A percentile compares a stretch with the other conserved stretches of the same genome.
Conservation (phyloP, 768 basidiomycete species). For the Russula emetica region DNA sequence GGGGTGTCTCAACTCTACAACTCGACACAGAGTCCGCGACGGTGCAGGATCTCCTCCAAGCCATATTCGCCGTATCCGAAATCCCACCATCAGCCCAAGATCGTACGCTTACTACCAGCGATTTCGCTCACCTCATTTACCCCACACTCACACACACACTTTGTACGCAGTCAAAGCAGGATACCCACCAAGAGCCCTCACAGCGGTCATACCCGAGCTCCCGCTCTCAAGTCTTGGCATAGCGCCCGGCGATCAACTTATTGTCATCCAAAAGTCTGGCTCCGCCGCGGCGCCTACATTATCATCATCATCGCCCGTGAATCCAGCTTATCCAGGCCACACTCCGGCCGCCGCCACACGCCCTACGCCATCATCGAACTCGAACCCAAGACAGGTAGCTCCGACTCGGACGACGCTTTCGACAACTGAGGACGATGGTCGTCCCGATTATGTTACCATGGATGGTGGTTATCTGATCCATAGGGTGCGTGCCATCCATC, state of each 20-base stretch:
- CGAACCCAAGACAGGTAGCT: constrained; percentile 20
- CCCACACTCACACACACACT: constrained; percentile 4
- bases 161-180: constrained; percentile 64
- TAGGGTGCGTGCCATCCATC: constrained; percentile 44
- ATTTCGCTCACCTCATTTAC: background rate
- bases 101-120: constrained; percentile 44
- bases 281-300: constrained; percentile 22
- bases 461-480: constrained; percentile 70
- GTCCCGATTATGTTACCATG: constrained; percentile 55
- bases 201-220: constrained; percentile 60
- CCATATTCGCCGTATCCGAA: constrained; percentile 60
- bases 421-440: constrained; percentile 36
- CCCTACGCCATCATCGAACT: constrained; percentile 25
- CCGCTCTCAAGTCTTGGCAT: constrained; percentile 75
- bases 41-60: constrained; percentile 70
- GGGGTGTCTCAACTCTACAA: constrained; percentile 75
- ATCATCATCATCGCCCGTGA: constrained; percentile 19
- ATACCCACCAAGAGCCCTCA: constrained; percentile 76
- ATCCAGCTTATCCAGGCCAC: constrained; percentile 26
- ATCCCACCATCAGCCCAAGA: constrained; percentile 77
- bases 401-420: constrained; percentile 29
- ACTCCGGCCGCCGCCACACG: constrained; percentile 29
- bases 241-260: constrained; percentile 76
- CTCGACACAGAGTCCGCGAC: constrained; percentile 57
- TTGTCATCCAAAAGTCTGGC: constrained; percentile 52